These are phyloP conservation scores for Coemansia sp. DNA, from an alignment of 192 early-diverging fungal genomes.

Conservation along the genomic window DNA sequence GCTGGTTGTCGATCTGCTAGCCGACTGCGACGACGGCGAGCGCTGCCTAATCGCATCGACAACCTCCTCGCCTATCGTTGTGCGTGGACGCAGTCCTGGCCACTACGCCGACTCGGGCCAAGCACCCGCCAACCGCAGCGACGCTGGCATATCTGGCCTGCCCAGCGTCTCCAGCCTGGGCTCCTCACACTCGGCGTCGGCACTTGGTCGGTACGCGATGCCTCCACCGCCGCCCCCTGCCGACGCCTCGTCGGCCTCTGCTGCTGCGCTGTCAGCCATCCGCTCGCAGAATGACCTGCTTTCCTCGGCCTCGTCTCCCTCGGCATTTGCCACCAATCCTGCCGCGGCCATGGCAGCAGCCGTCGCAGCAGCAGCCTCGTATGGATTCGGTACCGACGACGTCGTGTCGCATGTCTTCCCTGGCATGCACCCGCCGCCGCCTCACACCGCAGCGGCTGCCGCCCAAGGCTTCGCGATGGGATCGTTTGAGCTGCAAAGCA, in stretches of 20 bases:
- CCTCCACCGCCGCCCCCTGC: not conserved
- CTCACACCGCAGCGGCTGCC: not conserved
- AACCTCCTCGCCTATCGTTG: conserved; percentile 83
- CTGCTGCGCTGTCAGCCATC: conserved; percentile 1
- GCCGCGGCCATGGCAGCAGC: conserved; percentile 23
- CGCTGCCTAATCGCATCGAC: conserved; percentile 66
- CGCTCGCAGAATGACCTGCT: conserved; percentile 9
- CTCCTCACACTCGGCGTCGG: conserved; percentile 10
- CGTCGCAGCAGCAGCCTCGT: conserved; percentile 3
- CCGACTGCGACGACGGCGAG: conserved; percentile 65
- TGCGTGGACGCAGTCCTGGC: conserved; percentile 91
- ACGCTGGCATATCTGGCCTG: not conserved
- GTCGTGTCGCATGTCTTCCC: conserved; percentile 6
- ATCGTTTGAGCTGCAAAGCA: conserved; percentile 18
- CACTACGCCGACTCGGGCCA: conserved; percentile 77
- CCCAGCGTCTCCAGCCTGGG: conserved; percentile 1
- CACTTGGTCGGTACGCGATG: conserved; percentile 13
- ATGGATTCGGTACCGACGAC: conserved; percentile 16
- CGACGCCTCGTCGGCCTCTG: not conserved
- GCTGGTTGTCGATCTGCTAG: conserved; percentile 80
- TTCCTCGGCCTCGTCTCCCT: not conserved
- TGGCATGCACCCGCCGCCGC: not conserved
- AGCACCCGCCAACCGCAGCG: not conserved
- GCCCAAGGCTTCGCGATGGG: conserved; percentile 6
- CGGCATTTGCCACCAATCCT: conserved; percentile 10